Base-by-base conservation (phyloP, 2,329 filamentous ascomycete species). In the Thelonectria olida region DNA sequence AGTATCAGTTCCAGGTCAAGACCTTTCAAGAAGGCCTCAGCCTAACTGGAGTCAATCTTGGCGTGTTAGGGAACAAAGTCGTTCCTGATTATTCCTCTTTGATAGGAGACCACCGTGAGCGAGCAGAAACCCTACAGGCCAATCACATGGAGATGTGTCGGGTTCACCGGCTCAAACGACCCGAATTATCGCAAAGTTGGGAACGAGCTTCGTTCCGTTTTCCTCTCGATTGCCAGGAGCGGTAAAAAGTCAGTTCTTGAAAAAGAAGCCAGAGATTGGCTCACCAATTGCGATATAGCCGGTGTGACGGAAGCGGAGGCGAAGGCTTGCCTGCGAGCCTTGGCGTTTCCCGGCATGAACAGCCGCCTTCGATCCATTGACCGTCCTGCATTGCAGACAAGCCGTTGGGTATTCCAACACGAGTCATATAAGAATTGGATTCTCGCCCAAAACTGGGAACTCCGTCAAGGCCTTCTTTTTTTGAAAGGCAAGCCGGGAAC, bases 1-100 rank as follows among this genome's bases (percentile, higher is more conserved):
- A 34, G 0, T 54, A 63, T 2, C 54, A 61, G 10, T 67, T 68
- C 39, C 54, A 44, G 0, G 63, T 68, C 0, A 68, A 68, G 34
- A 65, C 65, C 0, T 68, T 68, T 7, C 65, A 68, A 45, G 66
- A 68, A 47, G 50, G 63, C 1, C 20, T 66, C 3, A 13, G 23
- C 2, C 15, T 64, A 6, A 38, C 34, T 2, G 45, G 58, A 1
- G 28, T 65, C 2, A 59, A 53, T 2, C 12, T 67, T 4, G 63
- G 60, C 1, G 25, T 58, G 1, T 19, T 67, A 0, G 61, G 61
- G 0, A 52, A 59, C 1, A 68, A 67, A 9, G 61, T 68, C 1
- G 67, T 66, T 1, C 54, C 61, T 1, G 28, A 68, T 23, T 45
- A 22, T 1, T 67, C 66, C 1, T 67, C 66, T 0, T 19, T 49